Evolutionary conservation across 768 basidiomycete genomes (phyloP), one percentile per base, ranked within the genome.

Genomic region (Scleroderma citrinum): DNA sequence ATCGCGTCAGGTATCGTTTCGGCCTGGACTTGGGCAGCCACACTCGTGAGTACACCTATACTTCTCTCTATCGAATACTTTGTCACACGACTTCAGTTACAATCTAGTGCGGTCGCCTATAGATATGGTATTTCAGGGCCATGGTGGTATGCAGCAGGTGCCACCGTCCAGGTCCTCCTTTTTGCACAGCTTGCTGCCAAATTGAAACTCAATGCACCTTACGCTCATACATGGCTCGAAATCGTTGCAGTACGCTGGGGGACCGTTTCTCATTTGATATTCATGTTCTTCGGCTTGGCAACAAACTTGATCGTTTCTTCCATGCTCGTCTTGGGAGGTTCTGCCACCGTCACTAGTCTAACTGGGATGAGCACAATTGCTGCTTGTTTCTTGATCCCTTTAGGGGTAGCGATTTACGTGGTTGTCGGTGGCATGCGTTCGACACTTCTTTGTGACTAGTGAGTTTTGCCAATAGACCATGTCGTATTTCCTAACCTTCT

Each of bases 101-200:
- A 91, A 77, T 85, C 82, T 26, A 87, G 85, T 47, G 87, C 88
- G 0, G 82, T 90, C 7, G 89, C 83, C 0, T 96, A 94, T 65
- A 84, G 85, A 59, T 91, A 81, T 57, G 92, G 80, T 64, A 83
- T 93, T 51, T 82, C 80, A 4, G 91, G 90, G 0, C 88, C 89
- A 0, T 92, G 87, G 85, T 91, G 88, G 85, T 93, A 93, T 56
- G 92, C 87, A 6, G 80, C 87, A 30, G 92, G 91, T n/a, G 92
- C 89, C 20, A 87, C 85, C 0, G 81, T 92, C 21, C 90, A 91
- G 61, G 82, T 96, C 48, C 74, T 94, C 23, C 80, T 96, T n/a
- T 96, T 97, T 60, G 91, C 92, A 7, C 67, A 90, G 80, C 74
- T 94, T 39, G 89, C 93, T 0, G 88, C 91, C 16, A 96, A 95